Evolutionary conservation across 2,329 filamentous ascomycete species (phyloP), one percentile per base, ranked within the genome.

Genomic region (Fusarium sulawesiense): DNA sequence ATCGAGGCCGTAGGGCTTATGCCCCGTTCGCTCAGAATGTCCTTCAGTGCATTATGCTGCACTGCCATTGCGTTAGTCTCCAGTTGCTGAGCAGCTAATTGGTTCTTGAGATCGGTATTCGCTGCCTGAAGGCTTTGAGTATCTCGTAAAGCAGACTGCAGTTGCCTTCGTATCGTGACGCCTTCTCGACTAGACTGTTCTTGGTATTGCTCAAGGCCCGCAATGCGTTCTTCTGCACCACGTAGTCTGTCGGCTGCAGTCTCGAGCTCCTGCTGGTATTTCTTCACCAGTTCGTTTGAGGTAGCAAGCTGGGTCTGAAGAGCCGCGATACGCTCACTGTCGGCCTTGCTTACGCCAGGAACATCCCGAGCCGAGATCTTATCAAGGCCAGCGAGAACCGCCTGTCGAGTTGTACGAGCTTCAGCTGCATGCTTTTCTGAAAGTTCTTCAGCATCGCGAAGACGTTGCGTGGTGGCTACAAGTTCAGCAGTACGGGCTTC

Each of bases 161-260:
- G 87, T 77, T 98, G 95, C 77, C 96, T 91, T 57, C 96, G 90
- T 71, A 98, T 93, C 37, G 91, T 89, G 57, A 99, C 89, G 50
- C 94, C 94, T 80, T 99, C 97, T 46, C 96, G 89, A 80, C 94
- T 98, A 6, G 94, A 92, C 80, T 99, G 96, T 78, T 99, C 96
- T 81, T 99, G 96, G 79, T 98, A 98, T 29, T 94, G 93, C 79
- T 99, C 96, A 6, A 99, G 87, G 9, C 96, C 96, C 7, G 96
- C 97, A 78, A 99, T 98, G 44, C 96, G 91, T 82, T 98, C 97
- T 81, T 99, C 97, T 6, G 96, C 96, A 62, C 92, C 92, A 56
- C 96, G 92, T 56, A 99, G 85, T 78, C 94, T 97, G 76, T 98
- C 94, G 0, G 93, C 92, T 5, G 94, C 94, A 27, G 86, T 83